Base-by-base conservation (phyloP, 1,139 yeast species). In the Geotrichum citri-aurantii region DNA sequence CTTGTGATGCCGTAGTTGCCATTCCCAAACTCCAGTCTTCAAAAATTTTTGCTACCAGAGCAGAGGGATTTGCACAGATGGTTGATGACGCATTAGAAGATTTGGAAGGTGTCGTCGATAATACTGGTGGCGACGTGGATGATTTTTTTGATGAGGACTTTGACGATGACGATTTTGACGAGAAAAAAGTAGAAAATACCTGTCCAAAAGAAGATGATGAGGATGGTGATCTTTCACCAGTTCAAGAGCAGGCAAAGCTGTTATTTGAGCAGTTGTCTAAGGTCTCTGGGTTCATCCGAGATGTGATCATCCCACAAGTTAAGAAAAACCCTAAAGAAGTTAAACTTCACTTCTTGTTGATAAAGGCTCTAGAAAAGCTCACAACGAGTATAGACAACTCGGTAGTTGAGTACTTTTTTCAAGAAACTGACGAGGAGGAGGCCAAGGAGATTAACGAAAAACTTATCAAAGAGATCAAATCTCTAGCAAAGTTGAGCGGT, bases 1-100 rank as follows among this genome's bases (percentile, higher is more conserved):
- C 58, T 1, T 60, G 62, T 37, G 62, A 60, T 21, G 49, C 51
- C 1, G 27, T 60, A 4, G 23, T 40, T n/a, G 52, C 23, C 3
- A 48, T 51, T 11, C 31, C 56, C 4, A 54, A 52, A n/a, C 52
- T 60, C 1, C 48, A 48, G n/a, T 55, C 62, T 2, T 26, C 59
- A 11, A 52, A 57, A 21, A 33, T 60, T n/a, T 47, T 60, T 40
- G 60, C 57, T 8, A 17, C n/a, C n/a, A 52, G 52, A 31, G 46
- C 57, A 3, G 42, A 40, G n/a, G 50, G 46, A 23, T 55, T 52
- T 50, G 33, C 52, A 2, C 52, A 52, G 4, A 42, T 52, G 42
- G 29, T 55, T 14, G 17, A 49, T 14, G 61, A 58, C 50, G 60
- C 56, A 8, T 23, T 42, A 19, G 42, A 29, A 10, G 61, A 58